Base-by-base conservation (phyloP, 1,284 basidiomycete species). In the Calocybe gambosa region DNA sequence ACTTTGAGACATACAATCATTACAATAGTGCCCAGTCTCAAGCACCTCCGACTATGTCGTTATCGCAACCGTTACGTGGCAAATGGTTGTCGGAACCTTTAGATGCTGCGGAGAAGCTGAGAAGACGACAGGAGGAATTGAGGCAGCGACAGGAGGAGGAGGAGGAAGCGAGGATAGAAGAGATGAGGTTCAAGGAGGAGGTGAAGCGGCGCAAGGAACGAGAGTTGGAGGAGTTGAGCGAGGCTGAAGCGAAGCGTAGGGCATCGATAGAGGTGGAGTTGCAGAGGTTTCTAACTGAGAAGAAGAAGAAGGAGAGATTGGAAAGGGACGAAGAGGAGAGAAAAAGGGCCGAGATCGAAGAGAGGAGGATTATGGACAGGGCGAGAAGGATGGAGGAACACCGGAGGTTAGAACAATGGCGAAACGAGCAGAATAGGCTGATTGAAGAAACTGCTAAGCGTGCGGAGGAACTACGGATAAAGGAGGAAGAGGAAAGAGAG, bases 361-460 rank as follows among this genome's bases (percentile, higher is more conserved):
- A 75, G 50, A 72, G 69, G 48, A 77, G 70, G 55, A 65, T 63
- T 40, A 43, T 63, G 18, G 80, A 77, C 10, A 69, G 73, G 46
- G 73, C 78, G 55, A 68, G 73, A 39, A 62, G 81, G 39, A 45
- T 75, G 41, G 72, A 77, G 47, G 73, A 82, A 50, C 73, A 80
- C 49, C 65, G 65, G 35, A 71, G 70, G 53, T 49, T 78, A 43
- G 79, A 84, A 49, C 66, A 70, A 39, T 82, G 80, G 78, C 64
- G 78, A 31, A 57, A 60, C 20, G 75, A 79, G 40, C 73, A 80
- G 49, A 68, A 68, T n/a, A 62, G 64, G 38, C 65, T 71, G 31
- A 68, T 63, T 0, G 71, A 75, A 43, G 74, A 77, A 38, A 59
- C 67, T 42, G 68, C 68, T 20, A 70, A 65, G 52, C 67, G 67